Percentiles rank a stretch among this genome's conserved stretches.
These are phyloP conservation scores for Daedaleopsis sinensis DNA, from an alignment of 768 basidiomycete species.

Conservation along the genomic window DNA sequence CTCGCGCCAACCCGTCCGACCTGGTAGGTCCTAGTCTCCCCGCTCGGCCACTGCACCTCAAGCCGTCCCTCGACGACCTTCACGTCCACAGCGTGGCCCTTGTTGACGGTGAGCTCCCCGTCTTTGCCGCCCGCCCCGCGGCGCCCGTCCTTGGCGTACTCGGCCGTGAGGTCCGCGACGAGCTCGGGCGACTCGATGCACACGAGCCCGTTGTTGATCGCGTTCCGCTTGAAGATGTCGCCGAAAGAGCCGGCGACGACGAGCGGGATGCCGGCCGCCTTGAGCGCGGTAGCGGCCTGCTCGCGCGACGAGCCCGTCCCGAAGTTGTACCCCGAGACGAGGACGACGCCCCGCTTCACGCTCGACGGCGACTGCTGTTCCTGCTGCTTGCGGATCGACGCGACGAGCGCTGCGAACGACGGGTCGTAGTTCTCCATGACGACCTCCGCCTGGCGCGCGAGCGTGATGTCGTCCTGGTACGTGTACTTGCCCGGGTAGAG, in stretches of 20 bases:
- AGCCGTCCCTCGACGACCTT: constrained; percentile 54
- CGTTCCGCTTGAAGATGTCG: constrained; percentile 99
- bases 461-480: constrained; percentile 98
- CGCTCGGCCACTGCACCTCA: constrained; percentile 36
- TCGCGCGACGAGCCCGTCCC: constrained; percentile 98
- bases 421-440: constrained; percentile 99
- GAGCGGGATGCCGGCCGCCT: constrained; percentile 88
- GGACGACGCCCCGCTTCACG: constrained; percentile 65
- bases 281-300: constrained; percentile 97
- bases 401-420: constrained; percentile 73
- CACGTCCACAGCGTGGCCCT: constrained; percentile 62
- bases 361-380: constrained; percentile 14
- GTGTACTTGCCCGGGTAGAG: constrained; percentile 99
- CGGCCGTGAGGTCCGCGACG: constrained; percentile 77
- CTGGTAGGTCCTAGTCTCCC: constrained; percentile 54
- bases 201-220: constrained; percentile 97
- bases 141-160: constrained; percentile 72
- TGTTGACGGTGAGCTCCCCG: constrained; percentile 85
- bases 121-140: constrained; percentile 78
- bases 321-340: constrained; percentile 96
- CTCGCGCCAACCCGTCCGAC: constrained; percentile 86
- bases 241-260: constrained; percentile 99
- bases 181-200: constrained; percentile 93
- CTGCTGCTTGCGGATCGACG: constrained; percentile 44
- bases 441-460: constrained; percentile 89